Base-by-base conservation (phyloP, 257 asterid species). In the Solanum piurae region DNA sequence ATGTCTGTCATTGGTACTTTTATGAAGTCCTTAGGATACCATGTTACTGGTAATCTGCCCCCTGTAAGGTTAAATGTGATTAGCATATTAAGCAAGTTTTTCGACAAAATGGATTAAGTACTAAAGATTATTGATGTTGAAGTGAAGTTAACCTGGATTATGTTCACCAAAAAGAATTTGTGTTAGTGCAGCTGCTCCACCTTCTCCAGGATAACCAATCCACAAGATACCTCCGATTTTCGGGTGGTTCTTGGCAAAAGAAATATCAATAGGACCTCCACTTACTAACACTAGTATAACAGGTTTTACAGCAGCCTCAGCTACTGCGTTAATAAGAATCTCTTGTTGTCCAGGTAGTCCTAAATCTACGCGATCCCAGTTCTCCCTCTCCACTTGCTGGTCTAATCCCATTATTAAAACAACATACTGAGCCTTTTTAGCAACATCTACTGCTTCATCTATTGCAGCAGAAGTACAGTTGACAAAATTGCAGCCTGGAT, bases 121-220 rank as follows among this genome's bases (percentile, higher is more conserved):
- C 23, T 33, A 34, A 72, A 62, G 33, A 55, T 60, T 84, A 27
- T 84, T 88, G 40, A 40, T 29, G 66, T 5, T 20, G 77, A 44
- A 87, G 36, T 42, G 64, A 84, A 87, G 36, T 42, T 75, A 11
- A 93, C 96, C 96, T 90, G 96, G 95, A 86, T 95, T 95, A 74
- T 94, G 86, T 74, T 95, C 95, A 33, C 98, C 98, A 25, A 91
- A 93, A 60, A 94, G 74, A 40, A 93, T 95, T 60, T 91, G 90
- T 46, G 95, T 92, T 7, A 94, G 55, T 46, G 98, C 98, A 21
- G 86, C 86, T 27, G 95, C 96, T 85, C 98, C 98, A 7, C 93
- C 93, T 88, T 94, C 98, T 29, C 96, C 98, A 0, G 98, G 96
- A 82, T 93, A 93, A 55, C 96, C 95, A 38, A 92, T 95, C 98